phyloP scores from a whole-genome alignment of 2,329 filamentous ascomycete genomes.

The Moelleriella libera region DNA sequence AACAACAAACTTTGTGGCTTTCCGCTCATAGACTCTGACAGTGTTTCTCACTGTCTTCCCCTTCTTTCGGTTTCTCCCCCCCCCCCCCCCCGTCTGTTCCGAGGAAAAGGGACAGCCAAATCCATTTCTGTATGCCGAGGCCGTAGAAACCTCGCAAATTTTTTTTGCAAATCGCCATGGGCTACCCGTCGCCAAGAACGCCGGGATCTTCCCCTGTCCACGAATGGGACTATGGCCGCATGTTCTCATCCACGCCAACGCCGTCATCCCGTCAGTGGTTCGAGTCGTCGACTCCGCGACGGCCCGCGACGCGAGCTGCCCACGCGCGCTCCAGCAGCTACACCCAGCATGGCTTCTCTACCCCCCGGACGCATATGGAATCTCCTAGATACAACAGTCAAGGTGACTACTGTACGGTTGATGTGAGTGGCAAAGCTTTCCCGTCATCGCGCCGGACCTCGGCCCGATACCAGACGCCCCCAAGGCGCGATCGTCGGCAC shows the following conservation, averaged over 20 bases:
- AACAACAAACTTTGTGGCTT: too few species aligned
- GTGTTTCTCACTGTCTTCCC: too few species aligned
- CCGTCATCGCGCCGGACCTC: constrained; percentile 27
- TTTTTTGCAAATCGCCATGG: constrained; percentile 15
- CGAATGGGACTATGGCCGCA: constrained; percentile 38
- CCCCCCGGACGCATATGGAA: constrained; percentile 33
- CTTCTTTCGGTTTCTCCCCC: too few species aligned
- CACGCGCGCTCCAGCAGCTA: constrained; percentile 23
- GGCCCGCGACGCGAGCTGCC: constrained; percentile 37
- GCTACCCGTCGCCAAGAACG: constrained; percentile 24
- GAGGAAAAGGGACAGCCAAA: too few species aligned
- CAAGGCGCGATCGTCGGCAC: constrained; percentile 38
- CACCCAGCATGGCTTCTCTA: constrained; percentile 20
- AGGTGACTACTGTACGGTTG: constrained; percentile 49
- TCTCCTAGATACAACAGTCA: constrained; percentile 49
- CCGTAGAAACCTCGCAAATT: too few species aligned
- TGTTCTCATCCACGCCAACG: constrained; percentile 40
- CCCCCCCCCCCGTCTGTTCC: too few species aligned
- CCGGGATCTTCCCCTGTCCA: constrained; percentile 32
- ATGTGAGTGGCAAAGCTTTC: constrained; percentile 47
- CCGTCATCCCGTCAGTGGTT: constrained; percentile 40
- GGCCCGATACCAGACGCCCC: constrained; percentile 15
- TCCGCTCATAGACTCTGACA: too few species aligned
- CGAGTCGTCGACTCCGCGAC: constrained; percentile 32
- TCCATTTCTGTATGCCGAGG: too few species aligned